Percentiles rank a stretch among this genome's conserved stretches.
Evolutionary conservation across 345 rosid genomes (phyloP).

Genomic region (Euphorbia pulcherrima): DNA sequence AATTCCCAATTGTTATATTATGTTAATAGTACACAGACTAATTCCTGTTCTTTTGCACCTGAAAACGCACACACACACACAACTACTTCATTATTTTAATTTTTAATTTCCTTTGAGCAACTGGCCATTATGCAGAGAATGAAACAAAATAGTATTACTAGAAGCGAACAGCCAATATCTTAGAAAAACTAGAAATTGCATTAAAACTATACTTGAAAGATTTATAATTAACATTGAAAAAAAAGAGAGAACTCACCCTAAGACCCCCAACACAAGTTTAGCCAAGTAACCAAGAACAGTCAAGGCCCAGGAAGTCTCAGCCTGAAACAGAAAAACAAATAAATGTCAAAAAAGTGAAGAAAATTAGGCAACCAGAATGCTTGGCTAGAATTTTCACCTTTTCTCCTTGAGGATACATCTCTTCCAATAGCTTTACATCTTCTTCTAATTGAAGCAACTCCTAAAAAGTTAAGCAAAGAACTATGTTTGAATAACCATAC

Average conservation of each 20-base stretch:
- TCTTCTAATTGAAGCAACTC: conserved; percentile 92
- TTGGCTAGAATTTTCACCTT: conserved; percentile 44
- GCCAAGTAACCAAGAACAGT: conserved; percentile 95
- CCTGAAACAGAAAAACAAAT: conserved; percentile 49
- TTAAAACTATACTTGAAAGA: not conserved
- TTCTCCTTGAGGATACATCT: conserved; percentile 98
- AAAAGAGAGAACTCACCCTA: conserved; percentile 58
- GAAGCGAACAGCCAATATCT: not conserved
- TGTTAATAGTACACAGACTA: not conserved
- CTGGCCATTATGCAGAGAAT: not conserved
- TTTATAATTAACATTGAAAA: not conserved
- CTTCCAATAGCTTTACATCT: conserved; percentile 94
- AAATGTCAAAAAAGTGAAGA: conserved; percentile 9
- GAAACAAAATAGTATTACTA: not conserved
- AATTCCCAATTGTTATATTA: not conserved
- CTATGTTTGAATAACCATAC: conserved; percentile 14
- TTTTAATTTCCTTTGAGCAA: not conserved
- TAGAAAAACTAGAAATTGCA: not conserved
- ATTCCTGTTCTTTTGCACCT: not conserved
- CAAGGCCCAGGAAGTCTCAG: conserved; percentile 95
- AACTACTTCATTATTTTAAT: not conserved
- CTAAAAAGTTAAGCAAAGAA: conserved; percentile 37
- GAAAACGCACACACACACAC: not conserved
- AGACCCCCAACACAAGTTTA: conserved; percentile 71
- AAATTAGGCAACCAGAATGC: not conserved